Conservation (phyloP, 306 rosid genomes). For the Glycine tomentella region DNA sequence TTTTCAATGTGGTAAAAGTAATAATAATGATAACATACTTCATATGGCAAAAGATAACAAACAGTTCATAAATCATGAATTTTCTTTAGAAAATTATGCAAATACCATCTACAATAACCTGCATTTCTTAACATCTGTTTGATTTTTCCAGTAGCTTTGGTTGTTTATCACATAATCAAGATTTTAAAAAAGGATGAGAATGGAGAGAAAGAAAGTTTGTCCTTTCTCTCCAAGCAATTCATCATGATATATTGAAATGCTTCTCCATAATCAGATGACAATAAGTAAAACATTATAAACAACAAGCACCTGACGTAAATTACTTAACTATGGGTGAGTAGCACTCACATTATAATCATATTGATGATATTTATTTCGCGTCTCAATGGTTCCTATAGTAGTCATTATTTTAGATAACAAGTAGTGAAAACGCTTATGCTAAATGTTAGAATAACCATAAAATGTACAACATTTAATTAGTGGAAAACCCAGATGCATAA, state of each 20-base stretch:
- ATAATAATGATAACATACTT: slow-evolving; percentile 4
- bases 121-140: neutral
- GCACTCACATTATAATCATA: neutral
- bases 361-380: neutral
- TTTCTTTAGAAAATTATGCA: neutral
- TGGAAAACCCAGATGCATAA: neutral
- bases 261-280: neutral
- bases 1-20: neutral
- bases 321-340: neutral
- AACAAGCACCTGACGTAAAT: neutral
- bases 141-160: neutral
- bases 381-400: neutral
- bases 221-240: neutral
- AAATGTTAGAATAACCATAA: no score
- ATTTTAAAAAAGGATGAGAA: neutral
- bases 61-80: neutral
- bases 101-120: neutral
- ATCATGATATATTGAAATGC: neutral
- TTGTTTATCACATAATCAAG: neutral
- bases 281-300: neutral
- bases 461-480: neutral
- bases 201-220: no score
- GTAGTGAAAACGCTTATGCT: no score
- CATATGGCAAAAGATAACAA: slow-evolving; percentile 19
- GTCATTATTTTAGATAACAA: no score